These are phyloP conservation scores for Fusarium sp. DNA, from an alignment of 2,329 filamentous ascomycete species.

Conservation along the genomic window DNA sequence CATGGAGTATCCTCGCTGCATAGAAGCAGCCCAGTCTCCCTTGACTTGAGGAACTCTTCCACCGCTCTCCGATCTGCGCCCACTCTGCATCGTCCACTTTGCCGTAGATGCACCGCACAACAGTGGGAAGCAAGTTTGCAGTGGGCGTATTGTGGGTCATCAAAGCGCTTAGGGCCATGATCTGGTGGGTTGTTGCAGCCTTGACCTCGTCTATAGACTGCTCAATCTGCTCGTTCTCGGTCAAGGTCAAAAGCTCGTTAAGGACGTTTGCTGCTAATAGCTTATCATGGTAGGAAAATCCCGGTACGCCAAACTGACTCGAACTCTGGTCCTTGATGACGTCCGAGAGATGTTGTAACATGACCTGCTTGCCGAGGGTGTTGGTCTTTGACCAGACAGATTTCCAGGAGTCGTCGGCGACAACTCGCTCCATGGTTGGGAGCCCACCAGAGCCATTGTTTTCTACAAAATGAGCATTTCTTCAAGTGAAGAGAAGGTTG, in stretches of 20 bases:
- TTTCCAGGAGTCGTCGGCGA: neutral
- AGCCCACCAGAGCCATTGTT: neutral
- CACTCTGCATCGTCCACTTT: constrained; percentile 3
- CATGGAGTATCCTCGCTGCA: constrained; percentile 10
- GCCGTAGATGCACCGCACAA: constrained; percentile 18
- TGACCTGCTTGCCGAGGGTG: constrained; percentile 7
- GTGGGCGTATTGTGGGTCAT: constrained; percentile 12
- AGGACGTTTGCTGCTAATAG: neutral
- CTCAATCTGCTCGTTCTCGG: constrained; percentile 11
- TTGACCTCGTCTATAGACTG: constrained; percentile 14
- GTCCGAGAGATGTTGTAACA: constrained; percentile 6
- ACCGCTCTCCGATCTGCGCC: constrained; percentile 1
- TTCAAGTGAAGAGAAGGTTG: neutral
- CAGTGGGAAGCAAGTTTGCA: neutral
- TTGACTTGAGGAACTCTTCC: neutral
- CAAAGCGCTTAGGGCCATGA: constrained; percentile 12
- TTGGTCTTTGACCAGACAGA: constrained; percentile 4
- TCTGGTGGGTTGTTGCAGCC: constrained; percentile 15
- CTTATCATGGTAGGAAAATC: constrained; percentile 7
- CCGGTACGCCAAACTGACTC: neutral
- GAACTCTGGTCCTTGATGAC: neutral
- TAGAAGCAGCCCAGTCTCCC: constrained; percentile 24
- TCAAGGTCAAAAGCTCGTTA: neutral
- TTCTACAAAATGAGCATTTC: neutral
- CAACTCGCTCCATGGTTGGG: constrained; percentile 1